Conservation (phyloP, 352 stramenopile species). For the Aphanomyces invadans region DNA sequence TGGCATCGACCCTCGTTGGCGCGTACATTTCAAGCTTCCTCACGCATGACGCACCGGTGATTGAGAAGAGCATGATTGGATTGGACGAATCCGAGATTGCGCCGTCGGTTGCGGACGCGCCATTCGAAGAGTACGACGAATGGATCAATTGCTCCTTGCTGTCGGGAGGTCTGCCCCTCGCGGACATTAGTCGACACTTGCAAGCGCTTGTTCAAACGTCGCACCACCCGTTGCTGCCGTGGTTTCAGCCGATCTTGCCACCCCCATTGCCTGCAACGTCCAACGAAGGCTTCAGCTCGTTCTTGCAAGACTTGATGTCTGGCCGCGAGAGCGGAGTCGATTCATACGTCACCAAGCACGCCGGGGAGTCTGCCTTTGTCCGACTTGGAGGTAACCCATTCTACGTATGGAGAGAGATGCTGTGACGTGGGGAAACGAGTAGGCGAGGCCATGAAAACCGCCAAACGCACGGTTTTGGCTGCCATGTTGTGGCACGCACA, state of each 20-base stretch:
- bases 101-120: slow-evolving; percentile 47
- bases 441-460: slow-evolving; percentile 80
- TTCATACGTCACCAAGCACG: slow-evolving; percentile 71
- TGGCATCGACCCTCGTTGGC: slow-evolving; percentile 65
- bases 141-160: slow-evolving; percentile 71
- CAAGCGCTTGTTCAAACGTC: slow-evolving; percentile 48
- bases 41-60: slow-evolving; percentile 29
- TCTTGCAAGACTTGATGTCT: slow-evolving; percentile 66
- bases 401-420: no score
- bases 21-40: slow-evolving; percentile 63
- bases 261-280: not conserved
- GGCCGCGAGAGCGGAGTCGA: slow-evolving; percentile 61
- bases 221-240: slow-evolving; percentile 43
- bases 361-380: slow-evolving; percentile 75
- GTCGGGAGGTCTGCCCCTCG: slow-evolving; percentile 56
- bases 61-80: not conserved
- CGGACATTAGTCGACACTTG: slow-evolving; percentile 42
- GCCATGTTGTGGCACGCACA: slow-evolving; percentile 84
- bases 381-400: slow-evolving; percentile 51
- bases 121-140: slow-evolving; percentile 72
- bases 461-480: slow-evolving; percentile 70
- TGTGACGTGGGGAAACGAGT: no score
- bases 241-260: slow-evolving; percentile 24
- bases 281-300: slow-evolving; percentile 30
- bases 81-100: slow-evolving; percentile 37